Percentiles rank a stretch among this genome's conserved stretches.
phyloP scores from a whole-genome alignment of 495 filamentous ascomycete species.

The Talaromyces borbonicus region DNA sequence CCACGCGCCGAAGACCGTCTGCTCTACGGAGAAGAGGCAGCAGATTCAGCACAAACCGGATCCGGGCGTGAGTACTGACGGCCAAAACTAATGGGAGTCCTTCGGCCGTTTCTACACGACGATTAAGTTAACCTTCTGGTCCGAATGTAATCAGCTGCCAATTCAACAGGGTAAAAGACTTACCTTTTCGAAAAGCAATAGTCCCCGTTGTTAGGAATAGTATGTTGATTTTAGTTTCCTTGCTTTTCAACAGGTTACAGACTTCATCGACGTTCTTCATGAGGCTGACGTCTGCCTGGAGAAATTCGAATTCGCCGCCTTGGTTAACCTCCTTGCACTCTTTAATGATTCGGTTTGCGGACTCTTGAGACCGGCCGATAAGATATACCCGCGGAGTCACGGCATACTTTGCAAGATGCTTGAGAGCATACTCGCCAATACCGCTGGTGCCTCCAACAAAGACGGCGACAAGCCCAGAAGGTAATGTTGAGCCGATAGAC shows the following conservation, averaged over 20 bases:
- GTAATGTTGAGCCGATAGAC: background rate
- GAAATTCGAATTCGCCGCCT: conserved; percentile 40
- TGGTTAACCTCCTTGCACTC: conserved; percentile 31
- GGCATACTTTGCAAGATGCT: conserved; percentile 41
- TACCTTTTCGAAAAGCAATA: conserved; percentile 13
- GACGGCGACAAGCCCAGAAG: background rate
- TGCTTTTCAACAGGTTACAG: conserved; percentile 43
- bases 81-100: conserved; percentile 42
- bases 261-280: conserved; percentile 48
- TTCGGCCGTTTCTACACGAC: conserved; percentile 43
- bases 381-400: conserved; percentile 36
- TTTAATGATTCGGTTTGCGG: conserved; percentile 26
- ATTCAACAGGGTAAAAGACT: background rate
- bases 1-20: conserved; percentile 41
- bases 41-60: conserved; percentile 53
- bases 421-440: conserved; percentile 48
- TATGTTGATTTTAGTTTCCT: conserved; percentile 50
- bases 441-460: conserved; percentile 53
- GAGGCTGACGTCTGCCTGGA: conserved; percentile 47
- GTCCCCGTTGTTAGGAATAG: conserved; percentile 37
- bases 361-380: conserved; percentile 31
- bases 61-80: conserved; percentile 50
- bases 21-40: conserved; percentile 47
- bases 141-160: no score
- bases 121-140: background rate